Conservation (phyloP, 2,329 filamentous ascomycete species). For the Colletotrichum sp. region DNA sequence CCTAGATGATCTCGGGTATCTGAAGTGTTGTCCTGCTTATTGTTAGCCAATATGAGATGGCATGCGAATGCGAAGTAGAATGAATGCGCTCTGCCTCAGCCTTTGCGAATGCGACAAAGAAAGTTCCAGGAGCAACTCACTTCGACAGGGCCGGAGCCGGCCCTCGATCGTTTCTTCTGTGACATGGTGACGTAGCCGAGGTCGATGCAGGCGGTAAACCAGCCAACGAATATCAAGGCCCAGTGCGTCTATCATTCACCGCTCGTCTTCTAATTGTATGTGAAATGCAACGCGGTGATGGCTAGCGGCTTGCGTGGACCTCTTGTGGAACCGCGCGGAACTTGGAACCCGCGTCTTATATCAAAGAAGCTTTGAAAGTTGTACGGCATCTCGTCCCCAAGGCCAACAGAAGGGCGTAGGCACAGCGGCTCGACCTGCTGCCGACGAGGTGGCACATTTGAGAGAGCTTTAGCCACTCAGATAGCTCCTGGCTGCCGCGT, state of each 20-base stretch:
- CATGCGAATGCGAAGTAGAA: not conserved
- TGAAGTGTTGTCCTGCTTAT: not conserved
- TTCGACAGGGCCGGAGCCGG: not conserved
- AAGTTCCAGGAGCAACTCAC: not conserved
- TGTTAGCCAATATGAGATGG: not conserved
- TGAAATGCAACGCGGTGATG: not conserved
- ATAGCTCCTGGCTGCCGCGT: not conserved
- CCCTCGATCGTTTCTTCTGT: not conserved
- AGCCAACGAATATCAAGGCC: not conserved
- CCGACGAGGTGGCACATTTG: not conserved
- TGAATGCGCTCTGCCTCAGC: not conserved
- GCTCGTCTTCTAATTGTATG: not conserved
- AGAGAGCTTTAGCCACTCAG: not conserved
- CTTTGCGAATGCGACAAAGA: not conserved
- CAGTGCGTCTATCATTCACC: not conserved
- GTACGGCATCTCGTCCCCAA: not conserved
- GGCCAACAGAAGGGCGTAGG: not conserved
- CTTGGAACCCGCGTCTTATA: not conserved
- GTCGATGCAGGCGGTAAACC: not conserved
- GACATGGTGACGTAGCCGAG: not conserved
- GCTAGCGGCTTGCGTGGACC: not conserved
- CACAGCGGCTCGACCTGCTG: not conserved
- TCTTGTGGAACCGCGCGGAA: not conserved
- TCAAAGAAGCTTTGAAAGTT: not conserved
- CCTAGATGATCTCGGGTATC: not conserved